Base-by-base conservation (phyloP, 805 yeast genomes). In the Starmerella bombicola region DNA sequence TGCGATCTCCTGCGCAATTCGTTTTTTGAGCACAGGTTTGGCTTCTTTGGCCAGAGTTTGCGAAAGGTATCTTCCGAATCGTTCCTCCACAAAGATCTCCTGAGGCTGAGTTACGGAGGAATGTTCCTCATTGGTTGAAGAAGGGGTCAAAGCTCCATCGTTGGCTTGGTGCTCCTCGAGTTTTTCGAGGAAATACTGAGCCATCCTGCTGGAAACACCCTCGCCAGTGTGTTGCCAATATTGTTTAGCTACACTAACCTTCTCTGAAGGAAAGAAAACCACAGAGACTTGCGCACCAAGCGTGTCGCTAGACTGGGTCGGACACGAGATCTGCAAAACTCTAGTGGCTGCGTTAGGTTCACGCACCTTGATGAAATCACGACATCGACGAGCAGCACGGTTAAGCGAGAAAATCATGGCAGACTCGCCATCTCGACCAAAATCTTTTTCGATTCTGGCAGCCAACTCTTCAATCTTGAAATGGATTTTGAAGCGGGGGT, bases 191-290 rank as follows among this genome's bases (percentile, higher is more conserved):
- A 81, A 75, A 54, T 83, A 91, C 59, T 86, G 95, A 1, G 85
- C 96, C 57, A 78, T 64, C 53, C 97, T 68, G 26, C 95, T 82
- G 13, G 95, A 82, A 21, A 91, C 73, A n/a, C 95, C 95, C 60
- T 88, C 96, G 21, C 99, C 99, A 0, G 94, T 67, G 55, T 86
- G 95, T 59, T 88, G 96, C 98, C 98, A 91, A 62, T 83, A 91
- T 52, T 75, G 75, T 56, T 83, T 85, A 30, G 91, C 86, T 3
- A 80, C 58, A 1, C 73, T 59, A 47, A 67, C 75, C 43, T 69
- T 75, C 3, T 66, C 64, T 2, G 65, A 59, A 2, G 82, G 82
- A 54, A 80, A 81, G 46, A 91, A 77, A n/a, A 85, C 83, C 17
- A 75, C 80, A 0, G 86, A 79, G 40, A 88, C 72, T 30, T 72